Conservation (phyloP, 2,329 filamentous ascomycete species). For the Cladophialophora exuberans region DNA sequence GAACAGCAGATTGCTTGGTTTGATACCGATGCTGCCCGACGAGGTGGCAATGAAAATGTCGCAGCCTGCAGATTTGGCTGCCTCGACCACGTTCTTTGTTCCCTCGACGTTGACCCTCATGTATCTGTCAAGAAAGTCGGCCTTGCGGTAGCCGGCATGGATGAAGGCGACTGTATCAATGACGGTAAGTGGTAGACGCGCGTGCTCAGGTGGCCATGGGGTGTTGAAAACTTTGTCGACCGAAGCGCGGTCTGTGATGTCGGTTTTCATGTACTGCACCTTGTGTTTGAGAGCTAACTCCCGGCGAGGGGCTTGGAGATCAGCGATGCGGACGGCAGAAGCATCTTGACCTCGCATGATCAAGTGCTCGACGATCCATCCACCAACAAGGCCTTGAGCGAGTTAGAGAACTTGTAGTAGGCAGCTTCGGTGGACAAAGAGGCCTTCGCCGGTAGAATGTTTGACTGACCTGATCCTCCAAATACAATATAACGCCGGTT, state of each 20-base stretch:
- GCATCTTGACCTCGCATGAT: slow-evolving; percentile 57
- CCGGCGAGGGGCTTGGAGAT: slow-evolving; percentile 50
- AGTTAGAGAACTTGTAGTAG: background rate
- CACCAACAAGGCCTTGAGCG: slow-evolving; percentile 52
- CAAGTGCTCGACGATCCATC: slow-evolving; percentile 58
- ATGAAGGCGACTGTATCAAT: slow-evolving; percentile 63
- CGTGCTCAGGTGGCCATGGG: slow-evolving; percentile 50
- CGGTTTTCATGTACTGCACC: slow-evolving; percentile 52
- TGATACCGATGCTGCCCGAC: slow-evolving; percentile 52
- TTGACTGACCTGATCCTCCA: slow-evolving; percentile 41
- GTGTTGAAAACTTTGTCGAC: slow-evolving; percentile 52
- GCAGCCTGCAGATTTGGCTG: slow-evolving; percentile 51
- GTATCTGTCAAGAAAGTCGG: slow-evolving; percentile 50
- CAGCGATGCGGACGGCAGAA: slow-evolving; percentile 57
- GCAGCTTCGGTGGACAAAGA: slow-evolving; percentile 41
- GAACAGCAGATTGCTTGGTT: slow-evolving; percentile 47
- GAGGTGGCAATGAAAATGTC: slow-evolving; percentile 59
- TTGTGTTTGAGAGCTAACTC: slow-evolving; percentile 47
- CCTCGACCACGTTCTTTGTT: slow-evolving; percentile 53
- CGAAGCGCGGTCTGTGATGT: slow-evolving; percentile 53
- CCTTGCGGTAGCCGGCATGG: slow-evolving; percentile 53
- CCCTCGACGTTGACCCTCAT: slow-evolving; percentile 56
- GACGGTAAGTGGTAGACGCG: slow-evolving; percentile 56
- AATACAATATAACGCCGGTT: slow-evolving; percentile 44
- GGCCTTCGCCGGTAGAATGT: no score